These are phyloP conservation scores for Sphagnum contortum DNA, from an alignment of 225 moss, liverwort and hornwort genomes.

Conservation along the genomic window DNA sequence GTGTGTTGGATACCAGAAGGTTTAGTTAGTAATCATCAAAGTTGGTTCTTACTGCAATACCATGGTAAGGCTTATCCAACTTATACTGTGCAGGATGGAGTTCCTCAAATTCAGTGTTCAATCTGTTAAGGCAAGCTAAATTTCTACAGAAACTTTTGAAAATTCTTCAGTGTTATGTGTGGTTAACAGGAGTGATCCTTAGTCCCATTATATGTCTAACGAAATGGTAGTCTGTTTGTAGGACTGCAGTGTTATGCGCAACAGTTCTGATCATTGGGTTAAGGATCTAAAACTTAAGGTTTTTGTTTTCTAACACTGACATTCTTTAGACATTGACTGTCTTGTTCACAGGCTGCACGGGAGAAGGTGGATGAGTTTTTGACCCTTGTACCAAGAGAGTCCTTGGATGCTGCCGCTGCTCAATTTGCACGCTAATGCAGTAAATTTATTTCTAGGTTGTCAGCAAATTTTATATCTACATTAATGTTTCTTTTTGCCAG, in stretches of 20 bases:
- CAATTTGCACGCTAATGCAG: slow-evolving; percentile 28
- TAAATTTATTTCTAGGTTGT: too few species aligned
- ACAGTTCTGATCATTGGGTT: too few species aligned
- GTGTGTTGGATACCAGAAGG: too few species aligned
- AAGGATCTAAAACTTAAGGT: too few species aligned
- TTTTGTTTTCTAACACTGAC: slow-evolving; percentile 5
- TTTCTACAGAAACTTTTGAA: not conserved
- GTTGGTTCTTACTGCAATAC: not conserved
- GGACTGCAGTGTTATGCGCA: not conserved
- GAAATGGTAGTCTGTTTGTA: not conserved
- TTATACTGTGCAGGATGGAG: slow-evolving; percentile 46
- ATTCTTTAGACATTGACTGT: not conserved
- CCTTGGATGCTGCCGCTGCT: slow-evolving; percentile 53
- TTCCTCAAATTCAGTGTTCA: slow-evolving; percentile 82
- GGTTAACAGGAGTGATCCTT: not conserved
- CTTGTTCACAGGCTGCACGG: slow-evolving; percentile 51
- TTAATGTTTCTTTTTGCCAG: too few species aligned
- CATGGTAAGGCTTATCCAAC: not conserved
- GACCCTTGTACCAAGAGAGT: slow-evolving; percentile 55
- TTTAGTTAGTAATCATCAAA: too few species aligned
- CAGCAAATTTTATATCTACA: too few species aligned
- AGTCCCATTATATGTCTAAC: not conserved
- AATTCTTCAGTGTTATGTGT: not conserved
- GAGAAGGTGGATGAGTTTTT: slow-evolving; percentile 56
- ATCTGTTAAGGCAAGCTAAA: slow-evolving; percentile 50